Percentiles rank a stretch among this genome's conserved stretches.
phyloP scores from a whole-genome alignment of 2,329 filamentous ascomycete species.

The Paecilomyces dactylethromorphus region DNA sequence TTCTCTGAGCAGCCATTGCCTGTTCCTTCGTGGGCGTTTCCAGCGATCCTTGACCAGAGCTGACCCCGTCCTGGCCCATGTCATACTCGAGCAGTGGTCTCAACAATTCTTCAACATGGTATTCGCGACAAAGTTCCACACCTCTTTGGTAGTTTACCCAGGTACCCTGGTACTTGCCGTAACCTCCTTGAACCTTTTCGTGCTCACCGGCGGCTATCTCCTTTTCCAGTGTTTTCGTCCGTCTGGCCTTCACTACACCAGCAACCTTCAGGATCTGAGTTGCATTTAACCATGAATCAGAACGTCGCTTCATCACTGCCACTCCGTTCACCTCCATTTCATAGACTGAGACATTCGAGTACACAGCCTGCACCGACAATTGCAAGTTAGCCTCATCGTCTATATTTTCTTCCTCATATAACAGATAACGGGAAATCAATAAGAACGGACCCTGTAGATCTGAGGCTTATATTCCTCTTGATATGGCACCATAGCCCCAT shows the following conservation, averaged over 20 bases:
- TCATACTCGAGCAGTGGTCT: conserved; percentile 45
- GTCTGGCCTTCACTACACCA: conserved; percentile 93
- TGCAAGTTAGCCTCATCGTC: conserved; percentile 6
- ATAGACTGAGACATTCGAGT: conserved; percentile 93
- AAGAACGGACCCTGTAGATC: conserved; percentile 39
- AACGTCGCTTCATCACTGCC: conserved; percentile 90
- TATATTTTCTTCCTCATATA: no score
- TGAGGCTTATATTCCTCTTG: conserved; percentile 38
- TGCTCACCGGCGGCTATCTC: conserved; percentile 95
- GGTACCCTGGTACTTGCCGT: conserved; percentile 97
- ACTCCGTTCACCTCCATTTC: conserved; percentile 96
- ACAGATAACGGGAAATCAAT: background rate
- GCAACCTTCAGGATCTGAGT: conserved; percentile 98
- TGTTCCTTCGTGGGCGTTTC: conserved; percentile 98
- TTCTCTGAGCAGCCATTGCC: conserved; percentile 91
- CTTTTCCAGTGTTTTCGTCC: conserved; percentile 96
- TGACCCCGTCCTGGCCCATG: conserved; percentile 49
- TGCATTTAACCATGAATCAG: conserved; percentile 94
- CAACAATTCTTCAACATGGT: conserved; percentile 48
- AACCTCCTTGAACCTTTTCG: conserved; percentile 97
- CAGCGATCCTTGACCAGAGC: conserved; percentile 66
- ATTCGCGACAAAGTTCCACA: conserved; percentile 79
- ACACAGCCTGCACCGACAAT: conserved; percentile 58
- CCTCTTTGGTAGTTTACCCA: conserved; percentile 96
- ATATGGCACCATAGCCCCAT: conserved; percentile 28